These are phyloP conservation scores for Phytophthora tentaculata DNA, from an alignment of 352 stramenopile species.

Conservation along the genomic window DNA sequence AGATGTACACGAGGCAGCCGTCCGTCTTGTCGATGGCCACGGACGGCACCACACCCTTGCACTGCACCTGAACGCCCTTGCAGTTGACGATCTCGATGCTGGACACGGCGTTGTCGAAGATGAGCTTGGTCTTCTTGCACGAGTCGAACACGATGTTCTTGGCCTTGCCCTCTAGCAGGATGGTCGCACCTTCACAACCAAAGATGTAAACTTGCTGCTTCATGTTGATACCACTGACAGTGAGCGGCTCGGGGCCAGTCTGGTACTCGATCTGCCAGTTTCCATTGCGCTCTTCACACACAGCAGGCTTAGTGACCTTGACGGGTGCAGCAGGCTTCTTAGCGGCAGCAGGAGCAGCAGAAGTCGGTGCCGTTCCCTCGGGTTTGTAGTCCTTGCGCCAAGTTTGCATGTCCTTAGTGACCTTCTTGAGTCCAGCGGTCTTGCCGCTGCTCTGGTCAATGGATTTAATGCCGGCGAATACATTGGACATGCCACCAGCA, in stretches of 20 bases:
- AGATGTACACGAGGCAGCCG: constrained; percentile 96
- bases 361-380: constrained; percentile 35
- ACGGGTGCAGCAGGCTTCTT: constrained; percentile 43
- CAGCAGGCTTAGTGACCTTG: constrained; percentile 54
- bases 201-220: constrained; percentile 98
- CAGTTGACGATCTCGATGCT: constrained; percentile 98
- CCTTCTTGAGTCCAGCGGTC: constrained; percentile 94
- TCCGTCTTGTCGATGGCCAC: constrained; percentile 99
- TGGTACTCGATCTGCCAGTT: constrained; percentile 99
- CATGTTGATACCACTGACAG: constrained; percentile 90
- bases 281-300: constrained; percentile 91
- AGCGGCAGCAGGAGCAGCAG: constrained; percentile 23
- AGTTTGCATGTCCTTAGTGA: constrained; percentile 98
- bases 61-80: constrained; percentile 97
- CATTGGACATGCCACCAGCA: constrained; percentile 66
- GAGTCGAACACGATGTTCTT: constrained; percentile 97
- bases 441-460: constrained; percentile 92
- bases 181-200: constrained; percentile 93
- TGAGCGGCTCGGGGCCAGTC: constrained; percentile 80
- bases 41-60: constrained; percentile 92
- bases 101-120: constrained; percentile 97
- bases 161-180: constrained; percentile 97
- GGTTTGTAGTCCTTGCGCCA: constrained; percentile 95
- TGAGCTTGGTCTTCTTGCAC: constrained; percentile 95
- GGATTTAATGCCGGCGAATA: constrained; percentile 91